Evolutionary conservation across 2,329 filamentous ascomycete genomes (phyloP), one percentile per base, ranked within the genome.

Genomic region (Fusarium decemcellulare): DNA sequence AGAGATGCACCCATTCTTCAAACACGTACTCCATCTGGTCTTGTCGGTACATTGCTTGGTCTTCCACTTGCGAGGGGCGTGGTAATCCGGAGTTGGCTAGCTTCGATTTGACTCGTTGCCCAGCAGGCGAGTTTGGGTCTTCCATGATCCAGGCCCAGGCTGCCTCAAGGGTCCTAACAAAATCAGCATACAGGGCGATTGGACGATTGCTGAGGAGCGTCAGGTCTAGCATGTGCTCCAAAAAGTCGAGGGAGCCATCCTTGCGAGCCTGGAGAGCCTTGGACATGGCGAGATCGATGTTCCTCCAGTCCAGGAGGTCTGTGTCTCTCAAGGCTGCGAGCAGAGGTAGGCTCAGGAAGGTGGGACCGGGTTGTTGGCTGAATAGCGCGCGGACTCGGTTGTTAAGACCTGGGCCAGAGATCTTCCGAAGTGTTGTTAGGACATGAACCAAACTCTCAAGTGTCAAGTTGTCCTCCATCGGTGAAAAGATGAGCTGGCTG

Each of bases 21-120:
- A 99, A 98, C 18, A 98, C 87, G 77, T 99, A 98, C 73, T 97
- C 94, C 81, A 97, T 90, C 78, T 98, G 94, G 66, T 97, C 93
- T 67, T 91, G 89, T 71, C 91, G 91, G 14, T 34, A 88, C 85
- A 40, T 82, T 79, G 40, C 58, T 34, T 75, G 72, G 52, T 89
- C 86, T 60, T 91, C 88, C 23, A 79, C 69, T 86, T 65, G 77
- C 67, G 77, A 68, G 8, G 81, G 77, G 39, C 81, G 80, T 4
- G 80, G 71, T 7, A 84, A 71, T 2, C 80, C 79, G 4, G 84
- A 81, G 43, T 81, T 79, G 42, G 83, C 70, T 16, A 82, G 87
- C 81, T 83, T 93, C 78, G 85, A 83, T 77, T 95, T 92, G 64
- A 98, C 86, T 37, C 92, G 87, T 71, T 92, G 90, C 11, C 90